phyloP scores from a whole-genome alignment of 768 basidiomycete species.

The Thelephora ganbajun region DNA sequence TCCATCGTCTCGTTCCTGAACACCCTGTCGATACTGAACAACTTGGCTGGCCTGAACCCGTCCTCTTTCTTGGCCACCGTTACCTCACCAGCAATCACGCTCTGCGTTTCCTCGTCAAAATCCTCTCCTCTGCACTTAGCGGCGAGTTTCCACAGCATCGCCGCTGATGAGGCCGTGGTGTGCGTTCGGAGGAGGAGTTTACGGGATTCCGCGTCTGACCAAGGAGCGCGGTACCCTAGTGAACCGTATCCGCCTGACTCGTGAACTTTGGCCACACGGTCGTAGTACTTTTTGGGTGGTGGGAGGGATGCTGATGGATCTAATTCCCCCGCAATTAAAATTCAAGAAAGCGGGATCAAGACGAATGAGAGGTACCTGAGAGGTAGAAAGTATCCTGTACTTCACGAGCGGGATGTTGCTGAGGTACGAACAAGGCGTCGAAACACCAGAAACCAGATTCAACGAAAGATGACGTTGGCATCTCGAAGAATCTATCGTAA shows the following conservation, averaged over 20 bases:
- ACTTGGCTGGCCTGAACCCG: slow-evolving; percentile 81
- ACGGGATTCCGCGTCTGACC: slow-evolving; percentile 82
- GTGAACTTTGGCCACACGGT: slow-evolving; percentile 72
- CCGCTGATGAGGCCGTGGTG: slow-evolving; percentile 87
- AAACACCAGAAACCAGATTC: slow-evolving; percentile 99
- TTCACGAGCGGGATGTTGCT: slow-evolving; percentile 97
- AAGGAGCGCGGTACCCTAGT: slow-evolving; percentile 93
- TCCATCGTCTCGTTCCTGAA: slow-evolving; percentile 99
- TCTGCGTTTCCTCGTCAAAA: slow-evolving; percentile 17
- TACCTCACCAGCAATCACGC: slow-evolving; percentile 19
- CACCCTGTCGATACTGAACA: slow-evolving; percentile 96
- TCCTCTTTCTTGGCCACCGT: slow-evolving; percentile 32
- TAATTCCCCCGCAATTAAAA: slow-evolving; percentile 12
- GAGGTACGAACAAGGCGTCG: slow-evolving; percentile 94
- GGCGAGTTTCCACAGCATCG: slow-evolving; percentile 90
- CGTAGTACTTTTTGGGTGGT: slow-evolving; percentile 75
- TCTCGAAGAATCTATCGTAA: slow-evolving; percentile 76
- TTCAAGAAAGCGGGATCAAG: neutral
- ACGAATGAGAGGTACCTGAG: slow-evolving; percentile 42
- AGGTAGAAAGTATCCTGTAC: slow-evolving; percentile 98
- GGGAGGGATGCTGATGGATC: slow-evolving; percentile 68
- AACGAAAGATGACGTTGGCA: slow-evolving; percentile 93
- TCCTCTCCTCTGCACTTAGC: slow-evolving; percentile 61
- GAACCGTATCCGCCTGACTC: slow-evolving; percentile 84
- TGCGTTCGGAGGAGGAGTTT: slow-evolving; percentile 93